phyloP scores from a whole-genome alignment of 768 basidiomycete genomes.

The Leucosporidium yakuticum region DNA sequence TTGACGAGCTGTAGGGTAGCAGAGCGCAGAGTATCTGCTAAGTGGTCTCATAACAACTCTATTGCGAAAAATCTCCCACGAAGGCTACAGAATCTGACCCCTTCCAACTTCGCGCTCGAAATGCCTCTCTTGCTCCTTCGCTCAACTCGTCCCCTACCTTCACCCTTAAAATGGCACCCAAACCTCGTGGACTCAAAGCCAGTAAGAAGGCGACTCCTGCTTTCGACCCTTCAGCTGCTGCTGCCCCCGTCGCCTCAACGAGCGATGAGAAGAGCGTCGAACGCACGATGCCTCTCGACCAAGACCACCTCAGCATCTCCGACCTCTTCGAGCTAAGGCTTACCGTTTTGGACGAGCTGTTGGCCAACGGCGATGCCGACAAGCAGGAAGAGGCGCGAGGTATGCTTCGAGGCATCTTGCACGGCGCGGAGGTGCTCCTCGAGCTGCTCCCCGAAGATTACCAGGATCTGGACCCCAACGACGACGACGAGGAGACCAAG shows the following conservation, averaged over 20 bases:
- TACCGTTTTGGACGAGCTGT: conserved; percentile 15
- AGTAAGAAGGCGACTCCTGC: conserved; percentile 19
- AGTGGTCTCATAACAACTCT: no score
- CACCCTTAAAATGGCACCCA: conserved; percentile 16
- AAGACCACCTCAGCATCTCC: conserved; percentile 28
- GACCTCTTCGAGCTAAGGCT: conserved; percentile 33
- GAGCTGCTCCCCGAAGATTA: conserved; percentile 1
- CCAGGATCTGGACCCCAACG: neutral
- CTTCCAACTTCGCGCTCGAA: no score
- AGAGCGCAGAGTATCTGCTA: no score
- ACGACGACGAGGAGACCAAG: neutral
- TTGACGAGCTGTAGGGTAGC: no score
- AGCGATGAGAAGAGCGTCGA: conserved; percentile 3
- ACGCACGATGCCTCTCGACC: conserved; percentile 30
- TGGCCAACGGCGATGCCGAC: conserved; percentile 6
- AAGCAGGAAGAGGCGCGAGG: conserved; percentile 23
- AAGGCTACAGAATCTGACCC: no score
- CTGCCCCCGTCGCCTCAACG: neutral
- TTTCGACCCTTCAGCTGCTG: conserved; percentile 14
- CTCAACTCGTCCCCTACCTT: no score
- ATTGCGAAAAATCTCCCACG: no score
- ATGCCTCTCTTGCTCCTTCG: no score
- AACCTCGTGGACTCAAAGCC: conserved; percentile 29
- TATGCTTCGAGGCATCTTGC: conserved; percentile 31
- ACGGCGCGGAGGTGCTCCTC: conserved; percentile 23